These are phyloP conservation scores for Euphorbia pulcherrima DNA, from an alignment of 345 rosid genomes.

Conservation along the genomic window DNA sequence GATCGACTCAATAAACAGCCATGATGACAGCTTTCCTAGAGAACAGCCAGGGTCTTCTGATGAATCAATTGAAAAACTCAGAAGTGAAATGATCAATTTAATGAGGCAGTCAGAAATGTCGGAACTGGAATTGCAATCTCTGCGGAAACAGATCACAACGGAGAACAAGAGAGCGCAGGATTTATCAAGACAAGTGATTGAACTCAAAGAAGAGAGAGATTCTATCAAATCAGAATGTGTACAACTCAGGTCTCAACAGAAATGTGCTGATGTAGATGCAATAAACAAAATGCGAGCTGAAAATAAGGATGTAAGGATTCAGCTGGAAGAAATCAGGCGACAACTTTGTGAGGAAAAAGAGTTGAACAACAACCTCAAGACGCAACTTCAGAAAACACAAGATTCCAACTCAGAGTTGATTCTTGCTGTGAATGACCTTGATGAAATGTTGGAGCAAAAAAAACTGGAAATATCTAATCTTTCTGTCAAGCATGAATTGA, in stretches of 20 bases:
- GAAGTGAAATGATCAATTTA: slow-evolving; percentile 20
- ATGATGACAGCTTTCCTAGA: slow-evolving; percentile 15
- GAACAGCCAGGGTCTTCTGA: slow-evolving; percentile 11
- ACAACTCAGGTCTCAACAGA: slow-evolving; percentile 49
- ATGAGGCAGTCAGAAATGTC: slow-evolving; percentile 26
- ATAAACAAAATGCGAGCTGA: slow-evolving; percentile 48
- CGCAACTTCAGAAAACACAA: slow-evolving; percentile 83
- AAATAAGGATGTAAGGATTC: slow-evolving; percentile 53
- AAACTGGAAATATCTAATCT: slow-evolving; percentile 36
- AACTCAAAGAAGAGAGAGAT: slow-evolving; percentile 68
- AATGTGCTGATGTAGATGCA: slow-evolving; percentile 24
- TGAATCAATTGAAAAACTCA: slow-evolving; percentile 21
- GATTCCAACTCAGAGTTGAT: slow-evolving; percentile 87
- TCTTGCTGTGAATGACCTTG: slow-evolving; percentile 84
- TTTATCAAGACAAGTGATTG: slow-evolving; percentile 20
- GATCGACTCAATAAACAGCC: slow-evolving; percentile 27
- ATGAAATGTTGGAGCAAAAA: slow-evolving; percentile 64
- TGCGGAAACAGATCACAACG: slow-evolving; percentile 20
- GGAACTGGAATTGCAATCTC: slow-evolving; percentile 30
- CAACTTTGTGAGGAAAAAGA: slow-evolving; percentile 73
- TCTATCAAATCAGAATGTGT: slow-evolving; percentile 47
- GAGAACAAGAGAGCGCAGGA: slow-evolving; percentile 32
- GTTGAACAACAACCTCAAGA: slow-evolving; percentile 54
- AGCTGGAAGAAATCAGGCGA: slow-evolving; percentile 66
- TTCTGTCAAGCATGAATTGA: slow-evolving; percentile 15